Percentiles rank a stretch among this genome's conserved stretches.
These are phyloP conservation scores for Centrapalus pauciflorus DNA, from an alignment of 129 eudicot genomes.

Conservation along the genomic window DNA sequence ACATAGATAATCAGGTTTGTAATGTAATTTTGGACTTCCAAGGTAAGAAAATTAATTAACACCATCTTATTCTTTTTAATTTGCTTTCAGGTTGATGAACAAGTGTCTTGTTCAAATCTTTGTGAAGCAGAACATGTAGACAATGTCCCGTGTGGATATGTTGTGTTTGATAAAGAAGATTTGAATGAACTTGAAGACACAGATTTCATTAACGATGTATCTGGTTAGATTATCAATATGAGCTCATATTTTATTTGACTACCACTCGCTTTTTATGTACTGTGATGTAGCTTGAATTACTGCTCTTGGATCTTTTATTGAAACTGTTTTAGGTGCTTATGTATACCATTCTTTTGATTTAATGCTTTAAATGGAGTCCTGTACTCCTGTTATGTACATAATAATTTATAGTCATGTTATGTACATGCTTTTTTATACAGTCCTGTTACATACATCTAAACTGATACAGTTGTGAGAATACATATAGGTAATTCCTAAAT, in stretches of 20 bases:
- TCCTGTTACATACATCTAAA: no score
- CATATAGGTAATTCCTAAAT: not conserved
- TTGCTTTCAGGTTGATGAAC: constrained; percentile 22
- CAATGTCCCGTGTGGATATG: constrained; percentile 16
- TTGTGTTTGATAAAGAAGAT: constrained; percentile 31
- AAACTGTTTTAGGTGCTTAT: no score
- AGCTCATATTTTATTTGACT: not conserved
- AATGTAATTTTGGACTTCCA: constrained; percentile 6
- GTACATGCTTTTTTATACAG: no score
- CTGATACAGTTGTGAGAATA: no score
- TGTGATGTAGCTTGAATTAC: not conserved
- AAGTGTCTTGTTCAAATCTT: constrained; percentile 17
- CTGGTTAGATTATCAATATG: constrained; percentile 11
- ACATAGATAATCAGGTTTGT: constrained; percentile 6
- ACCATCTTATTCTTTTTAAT: not conserved
- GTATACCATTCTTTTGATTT: no score
- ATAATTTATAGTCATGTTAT: no score
- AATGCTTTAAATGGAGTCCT: no score
- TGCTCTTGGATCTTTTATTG: no score
- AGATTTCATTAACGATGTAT: constrained; percentile 1
- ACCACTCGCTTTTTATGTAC: not conserved
- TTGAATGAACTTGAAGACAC: constrained; percentile 24
- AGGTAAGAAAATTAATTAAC: not conserved
- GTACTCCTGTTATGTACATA: no score
- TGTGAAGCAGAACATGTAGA: constrained; percentile 10